Percentiles rank a stretch among this genome's conserved stretches.
phyloP scores from a whole-genome alignment of 2,329 filamentous ascomycete genomes.

The Teratosphaeria nubilosa region DNA sequence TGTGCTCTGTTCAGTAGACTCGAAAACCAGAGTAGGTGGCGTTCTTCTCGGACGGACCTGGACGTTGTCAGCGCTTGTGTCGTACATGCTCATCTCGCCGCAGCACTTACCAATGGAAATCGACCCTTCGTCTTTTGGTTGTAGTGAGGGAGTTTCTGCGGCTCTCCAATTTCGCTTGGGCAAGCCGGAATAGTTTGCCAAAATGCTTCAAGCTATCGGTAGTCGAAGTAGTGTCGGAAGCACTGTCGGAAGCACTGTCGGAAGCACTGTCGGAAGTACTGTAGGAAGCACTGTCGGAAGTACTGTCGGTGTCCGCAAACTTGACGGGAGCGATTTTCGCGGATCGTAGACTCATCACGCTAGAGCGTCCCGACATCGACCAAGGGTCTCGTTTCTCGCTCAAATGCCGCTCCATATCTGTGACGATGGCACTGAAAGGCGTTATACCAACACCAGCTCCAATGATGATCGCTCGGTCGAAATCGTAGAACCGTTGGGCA shows the following conservation, averaged over 20 bases:
- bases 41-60: conserved; percentile 51
- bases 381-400: conserved; percentile 15
- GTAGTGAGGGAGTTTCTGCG: too few relatives aligned
- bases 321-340: background rate
- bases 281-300: too few relatives aligned
- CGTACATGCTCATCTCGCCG: background rate
- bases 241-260: too few relatives aligned
- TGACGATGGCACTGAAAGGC: conserved; percentile 47
- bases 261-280: too few relatives aligned
- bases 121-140: background rate
- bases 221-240: too few relatives aligned
- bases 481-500: conserved; percentile 49
- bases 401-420: conserved; percentile 39
- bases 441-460: conserved; percentile 50
- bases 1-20: conserved; percentile 44
- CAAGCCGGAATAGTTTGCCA: too few relatives aligned
- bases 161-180: too few relatives aligned
- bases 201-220: too few relatives aligned
- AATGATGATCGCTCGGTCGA: conserved; percentile 46
- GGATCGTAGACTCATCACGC: background rate
- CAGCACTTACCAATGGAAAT: background rate
- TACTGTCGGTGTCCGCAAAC: too few relatives aligned
- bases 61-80: conserved; percentile 42
- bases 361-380: conserved; percentile 2
- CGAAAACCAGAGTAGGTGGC: conserved; percentile 48